Evolutionary conservation across 495 filamentous ascomycete species (phyloP), one percentile per base, ranked within the genome.

Genomic region (Aspergillus cristatus): DNA sequence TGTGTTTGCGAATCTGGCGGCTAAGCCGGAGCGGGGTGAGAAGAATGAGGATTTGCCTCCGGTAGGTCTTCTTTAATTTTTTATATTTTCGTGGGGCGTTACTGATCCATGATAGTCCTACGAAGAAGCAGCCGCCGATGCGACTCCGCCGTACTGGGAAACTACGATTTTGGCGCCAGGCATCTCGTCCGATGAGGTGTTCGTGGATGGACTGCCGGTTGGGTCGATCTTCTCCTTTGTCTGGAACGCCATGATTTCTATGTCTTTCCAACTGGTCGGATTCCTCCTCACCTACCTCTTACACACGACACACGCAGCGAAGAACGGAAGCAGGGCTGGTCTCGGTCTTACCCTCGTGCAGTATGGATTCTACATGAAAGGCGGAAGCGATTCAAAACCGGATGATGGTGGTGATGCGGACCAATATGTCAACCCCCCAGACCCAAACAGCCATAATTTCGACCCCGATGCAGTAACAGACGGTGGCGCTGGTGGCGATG

Each of bases 201-300:
- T 86, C 56, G 82, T 97, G 29, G 90, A 98, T 55, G 93, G 91
- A 47, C 73, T 98, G 47, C 88, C 93, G 2, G 93, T 98, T 43
- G 91, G 91, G 52, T 93, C 88, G 24, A 65, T 97, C 47, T 97
- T 97, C 69, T 82, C 79, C 38, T 98, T 98, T 52, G 67, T 95
- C 42, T 98, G 93, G 93, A 98, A 98, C 60, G 89, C 78, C 57
- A 90, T 97, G 82, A 96, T 98, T 48, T 90, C 85, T 34, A 86
- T 93, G 81, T 91, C 86, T n/a, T 96, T 98, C 71, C 84, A 91
- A 51, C 72, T 96, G 40, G 84, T 95, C 58, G 91, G 93, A 31
- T 98, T 98, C 71, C 78, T 98, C 15, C 80, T 98, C 51, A 97
- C 93, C 24, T 97, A 97, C 58, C 85, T 98, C 45, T 74, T 98